Conservation (phyloP, 2,329 filamentous ascomycete genomes). For the Raffaelea ambrosiae region DNA sequence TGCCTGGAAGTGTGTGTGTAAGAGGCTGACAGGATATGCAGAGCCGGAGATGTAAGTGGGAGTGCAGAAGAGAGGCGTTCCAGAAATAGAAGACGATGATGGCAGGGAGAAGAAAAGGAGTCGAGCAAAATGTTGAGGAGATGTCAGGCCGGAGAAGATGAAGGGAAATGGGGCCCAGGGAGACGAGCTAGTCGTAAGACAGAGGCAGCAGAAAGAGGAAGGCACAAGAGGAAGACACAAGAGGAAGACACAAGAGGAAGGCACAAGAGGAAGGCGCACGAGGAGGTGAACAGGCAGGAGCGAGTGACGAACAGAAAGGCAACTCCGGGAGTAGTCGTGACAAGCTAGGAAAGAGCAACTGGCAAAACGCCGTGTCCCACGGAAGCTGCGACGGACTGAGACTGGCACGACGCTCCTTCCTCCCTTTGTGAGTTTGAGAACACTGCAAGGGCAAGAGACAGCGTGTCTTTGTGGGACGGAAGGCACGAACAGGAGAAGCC, state of each 20-base stretch:
- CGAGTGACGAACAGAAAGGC: neutral
- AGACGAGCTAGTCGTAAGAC: too few relatives aligned
- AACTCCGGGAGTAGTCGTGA: neutral
- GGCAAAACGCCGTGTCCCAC: neutral
- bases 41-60: too few relatives aligned
- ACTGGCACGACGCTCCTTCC: neutral
- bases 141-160: neutral
- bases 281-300: neutral
- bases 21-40: too few relatives aligned
- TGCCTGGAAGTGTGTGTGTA: too few relatives aligned
- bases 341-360: neutral
- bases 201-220: neutral
- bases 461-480: neutral
- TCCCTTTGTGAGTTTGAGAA: neutral
- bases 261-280: neutral
- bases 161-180: neutral
- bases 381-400: neutral
- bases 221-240: neutral
- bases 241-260: neutral
- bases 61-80: too few relatives aligned
- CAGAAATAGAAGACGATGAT: too few relatives aligned
- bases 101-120: too few relatives aligned
- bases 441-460: neutral
- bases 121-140: too few relatives aligned
- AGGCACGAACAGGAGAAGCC: too few relatives aligned